Evolutionary conservation across 441 rosid species (phyloP).

Genomic region (Breynia disticha): DNA sequence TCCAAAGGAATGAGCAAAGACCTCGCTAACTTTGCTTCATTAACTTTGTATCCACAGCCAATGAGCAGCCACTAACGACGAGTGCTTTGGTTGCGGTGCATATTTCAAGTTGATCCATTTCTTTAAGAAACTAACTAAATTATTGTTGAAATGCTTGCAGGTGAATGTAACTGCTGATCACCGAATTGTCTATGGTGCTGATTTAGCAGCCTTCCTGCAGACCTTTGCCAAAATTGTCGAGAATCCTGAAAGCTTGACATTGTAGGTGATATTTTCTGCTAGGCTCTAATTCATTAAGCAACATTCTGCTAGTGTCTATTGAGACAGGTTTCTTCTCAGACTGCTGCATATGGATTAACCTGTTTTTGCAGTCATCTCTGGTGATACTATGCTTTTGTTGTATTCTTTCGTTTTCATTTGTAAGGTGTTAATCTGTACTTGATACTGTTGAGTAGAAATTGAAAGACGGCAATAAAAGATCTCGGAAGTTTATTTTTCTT

Average conservation of each 20-base stretch:
- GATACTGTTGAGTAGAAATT: constrained; percentile 9
- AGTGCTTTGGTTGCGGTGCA: neutral
- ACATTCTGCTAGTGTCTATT: constrained; percentile 6
- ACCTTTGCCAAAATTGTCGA: constrained; percentile 85
- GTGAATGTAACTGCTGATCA: constrained; percentile 99
- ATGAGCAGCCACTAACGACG: neutral
- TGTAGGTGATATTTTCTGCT: constrained; percentile 26
- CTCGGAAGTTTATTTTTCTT: neutral
- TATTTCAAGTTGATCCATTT: neutral
- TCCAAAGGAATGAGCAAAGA: too few species aligned
- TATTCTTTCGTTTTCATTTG: constrained; percentile 15
- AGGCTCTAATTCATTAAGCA: constrained; percentile 6
- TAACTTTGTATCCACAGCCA: too few species aligned
- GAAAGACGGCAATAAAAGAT: constrained; percentile 13
- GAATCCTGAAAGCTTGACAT: constrained; percentile 73
- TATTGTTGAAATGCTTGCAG: constrained; percentile 29
- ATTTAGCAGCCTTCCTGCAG: constrained; percentile 86
- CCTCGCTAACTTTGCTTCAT: too few species aligned
- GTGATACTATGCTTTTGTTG: constrained; percentile 7
- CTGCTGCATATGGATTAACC: constrained; percentile 8
- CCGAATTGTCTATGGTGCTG: constrained; percentile 82
- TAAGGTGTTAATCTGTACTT: constrained; percentile 11
- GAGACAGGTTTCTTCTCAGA: constrained; percentile 1
- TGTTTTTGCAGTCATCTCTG: constrained; percentile 13
- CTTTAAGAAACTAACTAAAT: constrained; percentile 2